These are phyloP conservation scores for Daedaleopsis sinensis DNA, from an alignment of 768 basidiomycete genomes.

Conservation along the genomic window DNA sequence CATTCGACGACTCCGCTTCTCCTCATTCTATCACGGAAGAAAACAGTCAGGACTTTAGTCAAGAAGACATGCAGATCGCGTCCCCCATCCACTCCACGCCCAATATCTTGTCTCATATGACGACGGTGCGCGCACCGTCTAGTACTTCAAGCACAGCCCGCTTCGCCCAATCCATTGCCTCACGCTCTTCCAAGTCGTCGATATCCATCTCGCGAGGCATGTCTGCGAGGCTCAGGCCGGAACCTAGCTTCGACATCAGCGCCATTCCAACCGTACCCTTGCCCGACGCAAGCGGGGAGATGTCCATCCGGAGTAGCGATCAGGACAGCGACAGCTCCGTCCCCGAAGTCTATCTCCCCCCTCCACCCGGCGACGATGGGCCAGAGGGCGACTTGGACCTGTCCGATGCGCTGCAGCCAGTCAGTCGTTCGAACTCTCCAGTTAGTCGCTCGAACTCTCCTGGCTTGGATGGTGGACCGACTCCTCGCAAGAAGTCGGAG, in stretches of 20 bases:
- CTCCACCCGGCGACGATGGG: conserved; percentile 16
- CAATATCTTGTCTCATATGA: conserved; percentile 51
- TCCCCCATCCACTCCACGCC: conserved; percentile 64
- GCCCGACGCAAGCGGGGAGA: conserved; percentile 14
- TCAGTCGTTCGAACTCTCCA: conserved; percentile 32
- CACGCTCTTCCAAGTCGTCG: conserved; percentile 42
- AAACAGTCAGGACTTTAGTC: conserved; percentile 28
- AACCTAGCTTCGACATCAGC: conserved; percentile 38
- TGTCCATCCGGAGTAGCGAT: conserved; percentile 30
- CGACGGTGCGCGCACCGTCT: conserved; percentile 52
- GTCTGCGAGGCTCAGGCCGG: background rate
- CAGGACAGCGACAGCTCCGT: conserved; percentile 28
- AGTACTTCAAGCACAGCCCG: conserved; percentile 52
- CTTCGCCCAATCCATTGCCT: conserved; percentile 56
- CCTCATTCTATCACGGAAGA: conserved; percentile 44
- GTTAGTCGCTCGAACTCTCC: conserved; percentile 32
- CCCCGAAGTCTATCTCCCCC: conserved; percentile 27
- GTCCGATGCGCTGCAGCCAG: conserved; percentile 31
- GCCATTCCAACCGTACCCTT: conserved; percentile 32
- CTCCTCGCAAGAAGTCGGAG: conserved; percentile 28
- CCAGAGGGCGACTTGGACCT: conserved; percentile 28
- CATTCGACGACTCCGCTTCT: conserved; percentile 65
- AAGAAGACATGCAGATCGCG: conserved; percentile 49
- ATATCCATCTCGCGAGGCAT: conserved; percentile 33
- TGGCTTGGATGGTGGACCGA: conserved; percentile 9